These are phyloP conservation scores for Penstemon eatonii DNA, from an alignment of 257 asterid genomes.

Conservation along the genomic window DNA sequence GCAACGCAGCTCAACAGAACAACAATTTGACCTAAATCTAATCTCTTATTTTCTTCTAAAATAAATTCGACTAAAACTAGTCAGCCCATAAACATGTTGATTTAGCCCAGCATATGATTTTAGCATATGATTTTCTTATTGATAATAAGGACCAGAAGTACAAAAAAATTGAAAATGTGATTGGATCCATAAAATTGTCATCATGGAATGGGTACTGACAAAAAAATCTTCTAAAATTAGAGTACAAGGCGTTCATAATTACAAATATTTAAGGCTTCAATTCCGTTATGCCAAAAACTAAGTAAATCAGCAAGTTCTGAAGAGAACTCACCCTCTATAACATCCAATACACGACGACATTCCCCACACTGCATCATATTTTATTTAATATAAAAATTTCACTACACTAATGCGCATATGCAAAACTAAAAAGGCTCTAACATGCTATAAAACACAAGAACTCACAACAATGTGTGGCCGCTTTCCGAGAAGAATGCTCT, in stretches of 20 bases:
- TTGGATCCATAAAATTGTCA: no score
- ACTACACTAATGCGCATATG: background rate
- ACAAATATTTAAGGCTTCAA: background rate
- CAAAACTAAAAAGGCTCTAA: conserved; percentile 12
- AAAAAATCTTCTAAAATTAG: no score
- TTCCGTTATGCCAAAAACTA: background rate
- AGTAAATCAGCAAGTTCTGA: background rate
- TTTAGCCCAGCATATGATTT: background rate
- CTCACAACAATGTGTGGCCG: conserved; percentile 91
- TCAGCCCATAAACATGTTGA: background rate
- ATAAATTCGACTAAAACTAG: background rate
- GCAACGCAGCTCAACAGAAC: background rate
- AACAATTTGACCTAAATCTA: background rate
- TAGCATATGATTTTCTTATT: background rate
- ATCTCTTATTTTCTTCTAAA: background rate
- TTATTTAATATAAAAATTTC: background rate
- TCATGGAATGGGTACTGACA: no score
- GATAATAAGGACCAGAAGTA: background rate
- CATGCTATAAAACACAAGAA: conserved; percentile 19
- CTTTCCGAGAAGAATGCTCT: conserved; percentile 72
- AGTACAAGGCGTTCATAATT: background rate
- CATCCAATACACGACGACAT: background rate
- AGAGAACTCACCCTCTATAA: background rate
- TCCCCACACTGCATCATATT: background rate
- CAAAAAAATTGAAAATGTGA: background rate